Evolutionary conservation across 257 asterid species (phyloP).

Genomic region (Ilex asprella): DNA sequence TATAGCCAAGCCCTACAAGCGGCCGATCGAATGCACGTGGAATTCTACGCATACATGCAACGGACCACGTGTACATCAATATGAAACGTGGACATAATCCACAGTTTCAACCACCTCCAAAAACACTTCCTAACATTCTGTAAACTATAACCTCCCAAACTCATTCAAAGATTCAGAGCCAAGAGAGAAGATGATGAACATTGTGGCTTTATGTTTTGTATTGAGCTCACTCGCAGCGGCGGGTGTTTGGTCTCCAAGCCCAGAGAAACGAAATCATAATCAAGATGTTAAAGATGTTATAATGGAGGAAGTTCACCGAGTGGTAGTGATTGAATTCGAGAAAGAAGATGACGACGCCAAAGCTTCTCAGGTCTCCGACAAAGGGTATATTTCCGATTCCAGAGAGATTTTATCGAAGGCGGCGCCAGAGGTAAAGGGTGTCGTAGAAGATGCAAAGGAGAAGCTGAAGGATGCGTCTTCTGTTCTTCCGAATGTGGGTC

Average conservation of each 20-base stretch:
- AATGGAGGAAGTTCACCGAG: constrained; percentile 48
- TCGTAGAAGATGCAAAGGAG: constrained; percentile 12
- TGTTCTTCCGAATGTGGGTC: constrained; percentile 6
- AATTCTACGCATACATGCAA: background rate
- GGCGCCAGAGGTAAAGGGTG: background rate
- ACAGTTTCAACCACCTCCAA: background rate
- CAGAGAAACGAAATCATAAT: constrained; percentile 17
- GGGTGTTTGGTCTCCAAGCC: constrained; percentile 37
- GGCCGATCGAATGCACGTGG: background rate
- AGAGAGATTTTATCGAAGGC: constrained; percentile 14
- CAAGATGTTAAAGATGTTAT: constrained; percentile 25
- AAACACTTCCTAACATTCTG: background rate
- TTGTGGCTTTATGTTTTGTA: constrained; percentile 40
- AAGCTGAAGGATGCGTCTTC: constrained; percentile 6
- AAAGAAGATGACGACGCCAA: constrained; percentile 39
- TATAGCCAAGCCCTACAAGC: background rate
- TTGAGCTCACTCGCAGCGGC: constrained; percentile 42
- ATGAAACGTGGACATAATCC: background rate
- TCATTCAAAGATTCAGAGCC: background rate
- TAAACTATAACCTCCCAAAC: background rate
- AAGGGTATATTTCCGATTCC: background rate
- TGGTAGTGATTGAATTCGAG: constrained; percentile 52
- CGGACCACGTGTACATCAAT: background rate
- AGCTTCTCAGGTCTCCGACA: constrained; percentile 39
- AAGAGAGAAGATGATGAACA: constrained; percentile 33